These are phyloP conservation scores for Monosporascus sp. DNA, from an alignment of 2,329 filamentous ascomycete genomes.

Conservation along the genomic window DNA sequence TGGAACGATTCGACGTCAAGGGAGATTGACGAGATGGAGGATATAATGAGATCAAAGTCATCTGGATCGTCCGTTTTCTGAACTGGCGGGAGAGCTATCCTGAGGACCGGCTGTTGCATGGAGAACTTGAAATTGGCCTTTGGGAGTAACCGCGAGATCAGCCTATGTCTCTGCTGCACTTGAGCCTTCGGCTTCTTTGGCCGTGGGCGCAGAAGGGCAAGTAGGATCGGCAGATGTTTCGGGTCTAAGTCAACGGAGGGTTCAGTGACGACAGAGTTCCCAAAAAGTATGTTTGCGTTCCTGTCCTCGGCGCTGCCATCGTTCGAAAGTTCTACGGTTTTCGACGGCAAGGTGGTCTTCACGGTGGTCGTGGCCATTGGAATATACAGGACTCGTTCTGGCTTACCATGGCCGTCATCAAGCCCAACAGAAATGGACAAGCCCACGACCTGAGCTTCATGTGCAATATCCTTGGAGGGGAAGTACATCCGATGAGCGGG, in stretches of 20 bases:
- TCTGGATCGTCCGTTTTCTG: constrained; percentile 59
- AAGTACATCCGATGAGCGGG: constrained; percentile 99
- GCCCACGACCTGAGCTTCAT: constrained; percentile 87
- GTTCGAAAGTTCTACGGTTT: constrained; percentile 76
- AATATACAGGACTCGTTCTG: constrained; percentile 84
- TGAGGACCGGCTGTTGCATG: constrained; percentile 90
- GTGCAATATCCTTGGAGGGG: constrained; percentile 82
- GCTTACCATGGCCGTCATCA: constrained; percentile 81
- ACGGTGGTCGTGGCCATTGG: constrained; percentile 96
- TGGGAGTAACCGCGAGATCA: constrained; percentile 86
- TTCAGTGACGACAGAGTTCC: constrained; percentile 93
- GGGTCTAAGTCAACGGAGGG: constrained; percentile 91
- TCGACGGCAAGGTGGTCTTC: constrained; percentile 89
- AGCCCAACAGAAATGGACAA: constrained; percentile 89
- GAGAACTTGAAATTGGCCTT: constrained; percentile 95
- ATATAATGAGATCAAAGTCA: constrained; percentile 93
- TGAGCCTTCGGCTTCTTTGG: constrained; percentile 35
- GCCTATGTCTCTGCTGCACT: constrained; percentile 51
- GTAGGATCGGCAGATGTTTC: constrained; percentile 78
- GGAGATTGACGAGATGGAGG: constrained; percentile 88
- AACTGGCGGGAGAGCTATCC: constrained; percentile 80
- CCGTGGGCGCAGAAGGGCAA: constrained; percentile 65
- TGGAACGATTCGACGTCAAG: constrained; percentile 96
- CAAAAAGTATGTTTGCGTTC: constrained; percentile 94
- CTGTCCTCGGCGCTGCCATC: constrained; percentile 71